Base-by-base conservation (phyloP, 2,329 filamentous ascomycete genomes). In the Laburnicola sp. region DNA sequence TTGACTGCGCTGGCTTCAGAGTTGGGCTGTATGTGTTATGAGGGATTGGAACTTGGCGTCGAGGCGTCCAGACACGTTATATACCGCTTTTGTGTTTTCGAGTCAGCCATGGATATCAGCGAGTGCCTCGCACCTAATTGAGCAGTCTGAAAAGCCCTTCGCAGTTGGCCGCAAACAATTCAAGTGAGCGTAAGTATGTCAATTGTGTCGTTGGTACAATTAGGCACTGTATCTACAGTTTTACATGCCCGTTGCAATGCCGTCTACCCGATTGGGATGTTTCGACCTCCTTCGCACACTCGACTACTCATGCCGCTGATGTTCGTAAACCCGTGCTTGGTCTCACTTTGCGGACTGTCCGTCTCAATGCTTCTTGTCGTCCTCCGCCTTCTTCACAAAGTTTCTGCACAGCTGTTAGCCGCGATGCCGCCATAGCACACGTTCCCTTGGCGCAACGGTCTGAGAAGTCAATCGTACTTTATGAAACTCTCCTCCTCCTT, bases 401-500 rank as follows among this genome's bases (percentile, higher is more conserved):
- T 69, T 63, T 63, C 71, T 74, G 50, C 34, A n/a, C 8, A 8
- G 11, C 10, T 6, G 42, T 59, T 54, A 63, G 58, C 53, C 35
- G 30, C 7, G 31, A 28, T 28, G 26, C 30, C 21, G 9, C 4
- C 26, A 27, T 16, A 23, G 27, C 38, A 3, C 6, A 39, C 22
- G 11, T 21, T 11, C 28, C 38, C 26, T 32, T 36, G 21, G 25
- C 16, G 25, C 4, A 27, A 8, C 8, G 28, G 6, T 9, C 26
- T 23, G 27, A 16, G 35, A 31, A 38, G n/a, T 38, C n/a, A 31
- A 9, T 44, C 81, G 57, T 81, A 87, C 84, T 85, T 81, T 68
- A 87, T 84, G 73, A 86, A 87, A 66, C 80, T 80, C 76, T 86
- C 84, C 76, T 87, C 84, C 62, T 86, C 84, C 74, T 85, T 85